These are phyloP conservation scores for Aspergillus jensenii DNA, from an alignment of 2,329 filamentous ascomycete genomes.

Conservation along the genomic window DNA sequence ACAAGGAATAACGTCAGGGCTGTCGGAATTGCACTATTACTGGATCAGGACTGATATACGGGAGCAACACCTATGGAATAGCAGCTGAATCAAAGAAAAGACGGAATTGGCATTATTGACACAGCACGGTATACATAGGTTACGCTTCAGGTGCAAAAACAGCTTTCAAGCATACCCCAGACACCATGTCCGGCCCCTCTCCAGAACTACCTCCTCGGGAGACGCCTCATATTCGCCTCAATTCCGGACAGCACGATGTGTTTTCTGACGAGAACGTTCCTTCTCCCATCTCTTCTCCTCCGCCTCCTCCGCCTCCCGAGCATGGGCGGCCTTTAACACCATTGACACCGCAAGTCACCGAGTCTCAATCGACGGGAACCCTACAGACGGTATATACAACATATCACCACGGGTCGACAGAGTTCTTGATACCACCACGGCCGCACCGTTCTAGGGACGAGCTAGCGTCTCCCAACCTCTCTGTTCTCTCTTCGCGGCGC, in stretches of 20 bases:
- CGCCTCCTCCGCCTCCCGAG: conserved; percentile 19
- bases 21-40: not conserved
- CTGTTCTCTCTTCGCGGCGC: conserved; percentile 57
- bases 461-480: conserved; percentile 49
- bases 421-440: conserved; percentile 42
- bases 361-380: conserved; percentile 26
- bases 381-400: conserved; percentile 47
- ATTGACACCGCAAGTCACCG: conserved; percentile 16
- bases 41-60: not conserved
- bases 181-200: conserved; percentile 12
- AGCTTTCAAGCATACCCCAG: not conserved
- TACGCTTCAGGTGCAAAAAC: not conserved
- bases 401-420: conserved; percentile 48
- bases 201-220: conserved; percentile 5
- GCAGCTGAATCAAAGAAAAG: not conserved
- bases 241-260: conserved; percentile 59
- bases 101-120: not conserved
- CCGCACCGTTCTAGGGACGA: conserved; percentile 52
- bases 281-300: conserved; percentile 10
- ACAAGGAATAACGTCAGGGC: not conserved
- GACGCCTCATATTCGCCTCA: conserved; percentile 63
- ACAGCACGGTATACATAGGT: not conserved
- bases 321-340: conserved; percentile 25
- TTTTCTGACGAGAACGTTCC: conserved; percentile 29
- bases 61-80: not conserved